Base-by-base conservation (phyloP, 441 rosid genomes). In the Arabidopsis lyrata region DNA sequence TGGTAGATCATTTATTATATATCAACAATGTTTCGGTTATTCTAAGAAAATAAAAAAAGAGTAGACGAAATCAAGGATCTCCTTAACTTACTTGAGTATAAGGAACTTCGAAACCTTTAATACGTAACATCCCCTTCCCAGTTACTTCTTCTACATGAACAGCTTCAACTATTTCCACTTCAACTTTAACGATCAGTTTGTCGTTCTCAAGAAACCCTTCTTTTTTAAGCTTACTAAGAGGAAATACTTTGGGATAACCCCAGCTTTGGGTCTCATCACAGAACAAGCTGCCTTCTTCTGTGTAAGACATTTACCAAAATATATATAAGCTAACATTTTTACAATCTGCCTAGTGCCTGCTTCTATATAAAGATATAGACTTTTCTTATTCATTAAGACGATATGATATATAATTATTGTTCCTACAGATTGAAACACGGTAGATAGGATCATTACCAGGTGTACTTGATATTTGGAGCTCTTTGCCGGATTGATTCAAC, bases 401-500 rank as follows among this genome's bases (percentile, higher is more conserved):
- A 20, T 20, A 20, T 20, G 20, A 20, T 20, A 20, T 20, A 20
- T 29, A 29, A 29, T 3, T 31, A 31, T 24, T 24, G 27, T 24
- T 24, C 27, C 27, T 24, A 24, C 4, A 24, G 27, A 24, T 24
- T 24, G 4, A 24, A 24, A 24, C 27, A 24, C 27, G 27, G 27
- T 24, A 24, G 27, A 24, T 24, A 24, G 27, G 27, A 24, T 24
- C 27, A 31, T 67, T 66, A 67, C 71, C 62, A 53, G 14, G 6
- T 39, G 31, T 39, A 39, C 18, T 53, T 1, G 1, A 24, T 24
- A 24, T 24, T 24, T 24, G 3, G 24, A 54, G 41, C 1, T 3
- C 53, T 67, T 67, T 67, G 24, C 72, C 63, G 8, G 53, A 67
- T 29, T 67, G 72, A 41, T 67, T 41, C 31, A 54, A 67, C 62